Evolutionary conservation across 2,329 filamentous ascomycete genomes (phyloP).

Genomic region (Metarhizium anisopliae): DNA sequence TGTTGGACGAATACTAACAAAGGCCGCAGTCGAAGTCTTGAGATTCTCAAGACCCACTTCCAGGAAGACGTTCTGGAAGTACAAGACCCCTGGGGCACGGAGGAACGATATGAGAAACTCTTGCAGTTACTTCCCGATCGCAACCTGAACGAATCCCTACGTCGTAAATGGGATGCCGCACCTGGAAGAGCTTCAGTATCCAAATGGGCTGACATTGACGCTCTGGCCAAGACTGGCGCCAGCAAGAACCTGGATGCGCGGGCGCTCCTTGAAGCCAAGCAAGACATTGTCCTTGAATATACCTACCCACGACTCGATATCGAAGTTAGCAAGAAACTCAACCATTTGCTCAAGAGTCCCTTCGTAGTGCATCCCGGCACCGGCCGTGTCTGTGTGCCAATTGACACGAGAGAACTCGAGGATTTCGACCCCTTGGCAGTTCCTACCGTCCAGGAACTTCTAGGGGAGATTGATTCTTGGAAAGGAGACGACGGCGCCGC

Average conservation of each 20-base stretch:
- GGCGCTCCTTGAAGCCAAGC: slow-evolving; percentile 78
- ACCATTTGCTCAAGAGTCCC: slow-evolving; percentile 93
- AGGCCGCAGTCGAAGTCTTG: slow-evolving; percentile 60
- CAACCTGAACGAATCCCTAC: slow-evolving; percentile 65
- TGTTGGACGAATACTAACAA: slow-evolving; percentile 7
- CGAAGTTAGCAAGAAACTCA: slow-evolving; percentile 94
- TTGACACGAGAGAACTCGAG: slow-evolving; percentile 64
- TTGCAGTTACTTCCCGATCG: slow-evolving; percentile 79
- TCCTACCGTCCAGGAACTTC: slow-evolving; percentile 76
- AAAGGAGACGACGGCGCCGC: slow-evolving; percentile 33
- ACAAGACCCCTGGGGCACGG: slow-evolving; percentile 75
- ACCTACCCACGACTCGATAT: slow-evolving; percentile 96
- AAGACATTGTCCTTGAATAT: slow-evolving; percentile 94
- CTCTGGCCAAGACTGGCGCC: slow-evolving; percentile 67
- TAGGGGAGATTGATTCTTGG: slow-evolving; percentile 83
- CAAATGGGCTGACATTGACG: slow-evolving; percentile 94
- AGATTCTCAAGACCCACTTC: slow-evolving; percentile 78
- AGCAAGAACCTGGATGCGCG: slow-evolving; percentile 63
- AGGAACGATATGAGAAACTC: slow-evolving; percentile 66
- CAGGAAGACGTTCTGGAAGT: slow-evolving; percentile 69
- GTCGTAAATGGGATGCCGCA: slow-evolving; percentile 83
- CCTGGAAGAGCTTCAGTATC: slow-evolving; percentile 65
- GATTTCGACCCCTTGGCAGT: slow-evolving; percentile 80
- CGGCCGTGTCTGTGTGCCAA: slow-evolving; percentile 89
- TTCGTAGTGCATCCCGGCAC: slow-evolving; percentile 96